Evolutionary conservation across 2,329 filamentous ascomycete genomes (phyloP), one percentile per base, ranked within the genome.

Genomic region (Botryosphaeria dothidea): DNA sequence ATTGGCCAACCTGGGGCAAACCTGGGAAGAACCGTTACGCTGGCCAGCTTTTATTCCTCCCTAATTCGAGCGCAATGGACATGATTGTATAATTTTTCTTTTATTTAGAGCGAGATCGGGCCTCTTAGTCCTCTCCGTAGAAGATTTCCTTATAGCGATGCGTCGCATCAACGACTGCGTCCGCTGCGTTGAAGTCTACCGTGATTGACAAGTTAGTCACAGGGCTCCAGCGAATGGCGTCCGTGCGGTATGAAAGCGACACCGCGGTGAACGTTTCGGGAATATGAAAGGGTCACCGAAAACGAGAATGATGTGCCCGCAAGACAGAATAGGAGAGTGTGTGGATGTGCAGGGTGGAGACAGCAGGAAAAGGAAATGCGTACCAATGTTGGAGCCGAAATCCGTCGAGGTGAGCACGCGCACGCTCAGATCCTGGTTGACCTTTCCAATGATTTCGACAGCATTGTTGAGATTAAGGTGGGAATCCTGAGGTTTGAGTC

Each of bases 121-220:
- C 29, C 13, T 15, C 15, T 46, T 36, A 64, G 25, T 65, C 63
- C 27, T 74, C 70, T 66, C 86, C 85, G 73, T 91, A 93, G 75
- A 97, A 97, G 60, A 98, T 90, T 67, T 88, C 83, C 73, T 90
- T 91, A 75, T 92, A 87, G 57, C 88, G 86, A 79, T 97, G 93
- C 36, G 92, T 95, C 38, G 88, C 89, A 65, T 97, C 91, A 17
- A 97, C 93, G 3, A 97, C 90, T 0, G 90, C 87, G 65, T 92
- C 88, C 66, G 88, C 90, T 36, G 92, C 85, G 62, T 83, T 84
- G 77, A 91, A 92, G 79, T 97, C 93, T 94, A 69, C 7, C 6
- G 25, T 17, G 25, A 19, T 60, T 3, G 2, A 34, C 17, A 13
- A 23, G 31, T 61, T 29, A 61, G 36, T 38, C 31, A 46, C 13